phyloP scores from a whole-genome alignment of 2,329 filamentous ascomycete species.

The Hortaea werneckii region DNA sequence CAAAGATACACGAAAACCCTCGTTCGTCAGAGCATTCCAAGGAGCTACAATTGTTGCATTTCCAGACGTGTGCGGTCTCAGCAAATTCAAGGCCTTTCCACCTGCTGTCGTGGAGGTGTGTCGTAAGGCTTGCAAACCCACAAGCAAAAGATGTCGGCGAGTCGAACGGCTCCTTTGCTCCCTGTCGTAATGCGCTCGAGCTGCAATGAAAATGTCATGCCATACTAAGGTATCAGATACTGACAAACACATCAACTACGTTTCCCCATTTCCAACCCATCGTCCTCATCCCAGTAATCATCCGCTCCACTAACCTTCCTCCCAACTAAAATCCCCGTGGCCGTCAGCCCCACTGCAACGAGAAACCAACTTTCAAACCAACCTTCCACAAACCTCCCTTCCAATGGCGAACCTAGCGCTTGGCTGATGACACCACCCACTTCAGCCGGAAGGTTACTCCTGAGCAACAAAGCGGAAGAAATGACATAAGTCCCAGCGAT shows the following conservation, averaged over 20 bases:
- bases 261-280: conserved; percentile 7
- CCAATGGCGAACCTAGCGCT: conserved; percentile 65
- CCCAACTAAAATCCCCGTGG: conserved; percentile 62
- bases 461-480: conserved; percentile 62
- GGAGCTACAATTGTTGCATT: too few species aligned
- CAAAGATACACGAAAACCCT: too few species aligned
- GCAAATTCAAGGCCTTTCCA: too few species aligned
- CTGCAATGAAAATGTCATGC: too few species aligned
- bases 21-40: too few species aligned
- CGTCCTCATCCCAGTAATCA: conserved; percentile 33
- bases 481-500: conserved; percentile 80
- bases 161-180: too few species aligned
- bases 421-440: conserved; percentile 69
- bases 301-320: conserved; percentile 43
- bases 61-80: too few species aligned
- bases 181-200: too few species aligned
- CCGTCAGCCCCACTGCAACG: conserved; percentile 55
- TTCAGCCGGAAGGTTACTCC: conserved; percentile 68
- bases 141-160: too few species aligned
- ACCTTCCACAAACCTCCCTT: conserved; percentile 60
- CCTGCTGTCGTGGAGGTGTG: too few species aligned
- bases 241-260: conserved; percentile 8
- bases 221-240: too few species aligned
- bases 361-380: conserved; percentile 91
- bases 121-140: too few species aligned